These are phyloP conservation scores for Apiospora phragmitis DNA, from an alignment of 2,329 filamentous ascomycete genomes.

Conservation along the genomic window DNA sequence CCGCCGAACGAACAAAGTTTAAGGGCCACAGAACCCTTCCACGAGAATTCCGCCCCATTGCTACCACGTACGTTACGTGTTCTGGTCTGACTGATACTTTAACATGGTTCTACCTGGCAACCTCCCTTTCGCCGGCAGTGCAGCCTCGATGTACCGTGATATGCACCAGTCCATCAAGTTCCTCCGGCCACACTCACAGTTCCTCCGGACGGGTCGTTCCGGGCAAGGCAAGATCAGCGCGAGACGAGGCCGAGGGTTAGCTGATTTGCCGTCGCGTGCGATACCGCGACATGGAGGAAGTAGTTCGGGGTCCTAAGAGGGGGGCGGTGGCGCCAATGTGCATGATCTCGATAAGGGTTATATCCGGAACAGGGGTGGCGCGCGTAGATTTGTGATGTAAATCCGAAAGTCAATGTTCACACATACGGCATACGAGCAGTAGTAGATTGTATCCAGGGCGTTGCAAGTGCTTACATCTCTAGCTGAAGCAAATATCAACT, in stretches of 20 bases:
- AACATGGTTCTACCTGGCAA: background rate
- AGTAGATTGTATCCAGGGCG: background rate
- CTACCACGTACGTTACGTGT: background rate
- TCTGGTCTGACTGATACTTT: slow-evolving; percentile 1
- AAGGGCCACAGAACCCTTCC: background rate
- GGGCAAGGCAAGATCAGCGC: background rate
- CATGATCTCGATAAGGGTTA: slow-evolving; percentile 7
- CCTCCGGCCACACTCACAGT: background rate
- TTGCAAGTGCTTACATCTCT: background rate
- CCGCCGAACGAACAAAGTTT: background rate
- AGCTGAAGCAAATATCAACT: background rate
- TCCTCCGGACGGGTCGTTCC: background rate
- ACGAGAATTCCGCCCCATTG: background rate
- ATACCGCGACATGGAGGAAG: background rate
- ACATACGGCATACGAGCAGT: background rate
- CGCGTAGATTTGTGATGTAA: background rate
- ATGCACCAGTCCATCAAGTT: background rate
- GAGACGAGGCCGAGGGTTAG: background rate
- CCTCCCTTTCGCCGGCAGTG: background rate
- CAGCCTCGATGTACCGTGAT: background rate
- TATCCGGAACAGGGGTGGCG: background rate
- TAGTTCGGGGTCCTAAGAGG: background rate
- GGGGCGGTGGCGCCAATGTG: background rate
- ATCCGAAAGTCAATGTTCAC: background rate
- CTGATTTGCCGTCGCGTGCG: background rate